These are phyloP conservation scores for Tuber borchii DNA, from an alignment of 495 filamentous ascomycete species.

Conservation along the genomic window DNA sequence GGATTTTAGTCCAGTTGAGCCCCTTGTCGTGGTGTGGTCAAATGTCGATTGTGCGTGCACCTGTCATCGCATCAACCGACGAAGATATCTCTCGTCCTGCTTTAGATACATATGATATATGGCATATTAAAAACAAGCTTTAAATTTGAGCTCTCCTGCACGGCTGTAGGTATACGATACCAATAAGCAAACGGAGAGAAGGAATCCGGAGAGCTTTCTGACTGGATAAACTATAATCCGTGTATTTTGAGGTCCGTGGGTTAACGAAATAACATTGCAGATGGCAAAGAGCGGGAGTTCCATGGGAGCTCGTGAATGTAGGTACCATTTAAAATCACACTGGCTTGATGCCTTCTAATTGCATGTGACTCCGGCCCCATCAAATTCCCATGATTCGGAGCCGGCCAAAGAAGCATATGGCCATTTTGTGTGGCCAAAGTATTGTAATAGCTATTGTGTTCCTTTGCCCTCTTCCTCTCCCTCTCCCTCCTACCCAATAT, in stretches of 20 bases:
- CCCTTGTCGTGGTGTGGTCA: no score
- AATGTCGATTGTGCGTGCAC: no score
- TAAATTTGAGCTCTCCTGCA: not conserved
- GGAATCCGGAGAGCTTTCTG: not conserved
- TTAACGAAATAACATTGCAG: not conserved
- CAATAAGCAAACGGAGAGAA: not conserved
- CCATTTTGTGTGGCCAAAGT: not conserved
- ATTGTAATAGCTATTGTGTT: not conserved
- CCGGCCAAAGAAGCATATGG: not conserved
- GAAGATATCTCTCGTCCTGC: no score
- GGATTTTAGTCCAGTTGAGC: no score
- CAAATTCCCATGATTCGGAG: not conserved
- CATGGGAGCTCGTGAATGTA: not conserved
- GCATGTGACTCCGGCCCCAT: not conserved
- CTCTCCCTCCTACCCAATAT: not conserved
- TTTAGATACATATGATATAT: not conserved
- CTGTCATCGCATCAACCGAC: no score
- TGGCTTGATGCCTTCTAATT: not conserved
- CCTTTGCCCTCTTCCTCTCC: not conserved
- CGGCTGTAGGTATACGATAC: no score
- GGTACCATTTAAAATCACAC: not conserved
- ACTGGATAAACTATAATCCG: not conserved
- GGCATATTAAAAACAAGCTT: not conserved
- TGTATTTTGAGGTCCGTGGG: not conserved
- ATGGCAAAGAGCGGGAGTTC: not conserved